Percentiles rank a stretch among this genome's conserved stretches.
Conservation (phyloP, 305 asterid genomes). For the Fraxinus dipetala region DNA sequence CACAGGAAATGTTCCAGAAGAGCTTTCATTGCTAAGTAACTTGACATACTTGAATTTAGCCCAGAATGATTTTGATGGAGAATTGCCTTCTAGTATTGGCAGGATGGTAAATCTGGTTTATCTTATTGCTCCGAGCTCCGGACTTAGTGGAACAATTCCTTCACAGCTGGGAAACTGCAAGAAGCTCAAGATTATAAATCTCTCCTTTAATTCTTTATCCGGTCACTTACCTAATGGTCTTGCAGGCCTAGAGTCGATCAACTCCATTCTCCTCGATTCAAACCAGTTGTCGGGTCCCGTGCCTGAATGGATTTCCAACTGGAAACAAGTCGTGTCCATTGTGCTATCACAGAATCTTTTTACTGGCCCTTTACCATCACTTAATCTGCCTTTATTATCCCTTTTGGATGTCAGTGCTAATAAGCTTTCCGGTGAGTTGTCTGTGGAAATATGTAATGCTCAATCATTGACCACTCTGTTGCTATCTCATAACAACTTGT, state of each 20-base stretch:
- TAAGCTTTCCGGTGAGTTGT: slow-evolving; percentile 53
- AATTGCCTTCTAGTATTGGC: slow-evolving; percentile 58
- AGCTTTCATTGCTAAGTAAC: slow-evolving; percentile 39
- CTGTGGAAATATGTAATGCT: slow-evolving; percentile 53
- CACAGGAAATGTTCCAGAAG: slow-evolving; percentile 49
- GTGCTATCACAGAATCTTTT: slow-evolving; percentile 53
- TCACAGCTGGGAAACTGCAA: slow-evolving; percentile 52
- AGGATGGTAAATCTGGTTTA: slow-evolving; percentile 42
- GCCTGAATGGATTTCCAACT: slow-evolving; percentile 69
- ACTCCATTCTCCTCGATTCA: slow-evolving; percentile 46
- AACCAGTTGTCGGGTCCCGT: slow-evolving; percentile 59
- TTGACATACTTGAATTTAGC: slow-evolving; percentile 57
- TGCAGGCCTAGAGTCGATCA: slow-evolving; percentile 44
- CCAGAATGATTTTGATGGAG: slow-evolving; percentile 50
- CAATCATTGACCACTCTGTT: slow-evolving; percentile 35
- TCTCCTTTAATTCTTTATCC: slow-evolving; percentile 55
- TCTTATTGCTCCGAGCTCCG: slow-evolving; percentile 52
- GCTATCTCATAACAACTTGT: slow-evolving; percentile 53
- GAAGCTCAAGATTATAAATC: slow-evolving; percentile 46
- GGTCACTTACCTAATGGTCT: slow-evolving; percentile 56
- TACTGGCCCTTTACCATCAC: slow-evolving; percentile 55
- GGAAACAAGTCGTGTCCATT: slow-evolving; percentile 48
- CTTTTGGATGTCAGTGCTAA: slow-evolving; percentile 56
- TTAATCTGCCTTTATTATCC: slow-evolving; percentile 44
- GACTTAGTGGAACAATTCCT: slow-evolving; percentile 66